A percentile compares a stretch with the other conserved stretches of the same genome.
Conservation (phyloP, 2,329 filamentous ascomycete genomes). For the Rhynchosporium agropyri region DNA sequence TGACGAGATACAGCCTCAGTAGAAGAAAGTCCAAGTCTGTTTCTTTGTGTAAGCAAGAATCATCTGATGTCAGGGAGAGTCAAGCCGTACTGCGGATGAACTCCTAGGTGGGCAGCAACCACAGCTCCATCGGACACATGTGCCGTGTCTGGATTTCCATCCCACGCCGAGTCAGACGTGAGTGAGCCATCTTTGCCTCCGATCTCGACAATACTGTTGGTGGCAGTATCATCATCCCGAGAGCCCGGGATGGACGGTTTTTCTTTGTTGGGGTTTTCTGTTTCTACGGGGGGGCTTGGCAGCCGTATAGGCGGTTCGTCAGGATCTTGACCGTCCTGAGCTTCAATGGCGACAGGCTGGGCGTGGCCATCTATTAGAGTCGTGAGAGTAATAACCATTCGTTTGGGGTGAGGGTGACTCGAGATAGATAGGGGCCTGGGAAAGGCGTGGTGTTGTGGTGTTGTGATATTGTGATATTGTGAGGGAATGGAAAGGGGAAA, state of each 20-base stretch:
- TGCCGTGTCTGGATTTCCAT: constrained; percentile 40
- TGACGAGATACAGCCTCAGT: constrained; percentile 67
- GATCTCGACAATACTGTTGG: constrained; percentile 16
- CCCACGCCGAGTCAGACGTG: constrained; percentile 14
- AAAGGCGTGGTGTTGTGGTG: neutral
- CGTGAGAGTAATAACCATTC: constrained; percentile 33
- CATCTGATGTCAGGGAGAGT: too few species aligned
- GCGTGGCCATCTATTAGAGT: constrained; percentile 29
- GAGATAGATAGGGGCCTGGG: neutral
- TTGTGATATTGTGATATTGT: neutral
- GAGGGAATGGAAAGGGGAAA: neutral
- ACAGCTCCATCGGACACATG: constrained; percentile 40
- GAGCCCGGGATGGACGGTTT: constrained; percentile 8
- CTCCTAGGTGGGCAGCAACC: constrained; percentile 30
- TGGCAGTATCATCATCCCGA: constrained; percentile 9
- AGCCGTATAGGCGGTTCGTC: constrained; percentile 30
- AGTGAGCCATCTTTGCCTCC: constrained; percentile 22
- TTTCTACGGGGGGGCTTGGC: constrained; percentile 14
- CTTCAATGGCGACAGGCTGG: constrained; percentile 28
- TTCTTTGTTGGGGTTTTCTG: constrained; percentile 15
- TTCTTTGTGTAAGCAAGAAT: constrained; percentile 18
- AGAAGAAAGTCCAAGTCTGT: constrained; percentile 62
- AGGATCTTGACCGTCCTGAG: constrained; percentile 26
- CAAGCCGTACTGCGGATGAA: constrained; percentile 28
- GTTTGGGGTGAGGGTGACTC: constrained; percentile 19